phyloP scores from a whole-genome alignment of 2,329 filamentous ascomycete genomes.

The Colletotrichum sidae region DNA sequence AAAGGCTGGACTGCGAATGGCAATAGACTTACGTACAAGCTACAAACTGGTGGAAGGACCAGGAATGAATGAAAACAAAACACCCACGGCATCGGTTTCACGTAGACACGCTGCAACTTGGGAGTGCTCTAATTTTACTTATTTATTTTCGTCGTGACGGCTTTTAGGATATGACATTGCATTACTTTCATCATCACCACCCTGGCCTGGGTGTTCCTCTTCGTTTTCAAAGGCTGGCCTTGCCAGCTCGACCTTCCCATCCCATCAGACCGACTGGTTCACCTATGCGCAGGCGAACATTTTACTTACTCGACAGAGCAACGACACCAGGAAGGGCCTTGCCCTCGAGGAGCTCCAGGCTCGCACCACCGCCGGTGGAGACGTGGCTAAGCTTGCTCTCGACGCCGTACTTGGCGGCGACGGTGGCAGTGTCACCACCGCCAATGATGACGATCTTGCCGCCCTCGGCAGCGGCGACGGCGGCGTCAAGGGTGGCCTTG shows the following conservation, averaged over 20 bases:
- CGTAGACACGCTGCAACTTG: not conserved
- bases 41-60: constrained; percentile 30
- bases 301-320: constrained; percentile 85
- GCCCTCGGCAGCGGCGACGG: constrained; percentile 80
- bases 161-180: constrained; percentile 31
- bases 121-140: constrained; percentile 14
- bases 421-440: constrained; percentile 97
- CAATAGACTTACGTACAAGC: constrained; percentile 29
- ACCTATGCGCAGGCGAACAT: constrained; percentile 20
- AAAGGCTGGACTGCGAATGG: constrained; percentile 12
- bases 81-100: not conserved
- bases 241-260: constrained; percentile 47
- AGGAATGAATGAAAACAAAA: constrained; percentile 24
- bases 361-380: constrained; percentile 95
- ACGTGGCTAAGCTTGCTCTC: constrained; percentile 99
- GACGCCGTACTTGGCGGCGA: constrained; percentile 95
- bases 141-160: constrained; percentile 25
- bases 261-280: constrained; percentile 42
- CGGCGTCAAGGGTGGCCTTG: constrained; percentile 90
- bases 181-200: constrained; percentile 36
- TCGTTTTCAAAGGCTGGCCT: constrained; percentile 47
- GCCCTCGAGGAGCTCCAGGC: constrained; percentile 95
- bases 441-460: constrained; percentile 99
- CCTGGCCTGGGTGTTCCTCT: constrained; percentile 3
- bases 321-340: constrained; percentile 96